phyloP scores from a whole-genome alignment of 768 basidiomycete species.

The Cubamyces lactineus region DNA sequence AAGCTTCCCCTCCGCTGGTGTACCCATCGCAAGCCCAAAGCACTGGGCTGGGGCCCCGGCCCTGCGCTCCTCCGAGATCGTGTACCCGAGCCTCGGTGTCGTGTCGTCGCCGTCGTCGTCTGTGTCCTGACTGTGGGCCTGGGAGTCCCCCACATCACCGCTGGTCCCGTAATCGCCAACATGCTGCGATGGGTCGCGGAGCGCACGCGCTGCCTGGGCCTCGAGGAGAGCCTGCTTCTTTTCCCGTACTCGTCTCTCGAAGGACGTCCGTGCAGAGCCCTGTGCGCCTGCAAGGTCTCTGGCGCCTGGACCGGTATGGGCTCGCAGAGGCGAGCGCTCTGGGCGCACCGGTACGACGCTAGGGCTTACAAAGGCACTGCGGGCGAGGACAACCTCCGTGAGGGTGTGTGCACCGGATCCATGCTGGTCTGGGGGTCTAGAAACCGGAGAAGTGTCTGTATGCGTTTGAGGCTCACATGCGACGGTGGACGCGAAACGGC shows the following conservation, averaged over 20 bases:
- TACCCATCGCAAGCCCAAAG: not conserved
- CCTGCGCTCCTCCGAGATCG: not conserved
- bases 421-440: not conserved
- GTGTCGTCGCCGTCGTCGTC: conserved; percentile 16
- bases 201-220: not conserved
- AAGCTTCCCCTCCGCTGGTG: not conserved
- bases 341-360: conserved; percentile 2
- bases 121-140: not conserved
- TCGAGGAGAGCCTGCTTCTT: conserved; percentile 20
- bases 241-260: conserved; percentile 22
- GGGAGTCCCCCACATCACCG: not conserved
- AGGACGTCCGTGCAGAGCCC: conserved; percentile 11
- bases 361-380: not conserved
- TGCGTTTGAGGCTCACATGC: not conserved
- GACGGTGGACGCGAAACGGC: not conserved
- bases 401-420: not conserved
- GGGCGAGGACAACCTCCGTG: not conserved
- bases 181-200: not conserved
- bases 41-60: no score
- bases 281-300: not conserved
- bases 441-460: not conserved
- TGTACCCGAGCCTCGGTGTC: conserved; percentile 22
- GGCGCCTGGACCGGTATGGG: not conserved
- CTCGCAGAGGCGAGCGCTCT: conserved; percentile 8
- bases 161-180: not conserved